Conservation (phyloP, 495 filamentous ascomycete genomes). For the Penicillium fimorum region DNA sequence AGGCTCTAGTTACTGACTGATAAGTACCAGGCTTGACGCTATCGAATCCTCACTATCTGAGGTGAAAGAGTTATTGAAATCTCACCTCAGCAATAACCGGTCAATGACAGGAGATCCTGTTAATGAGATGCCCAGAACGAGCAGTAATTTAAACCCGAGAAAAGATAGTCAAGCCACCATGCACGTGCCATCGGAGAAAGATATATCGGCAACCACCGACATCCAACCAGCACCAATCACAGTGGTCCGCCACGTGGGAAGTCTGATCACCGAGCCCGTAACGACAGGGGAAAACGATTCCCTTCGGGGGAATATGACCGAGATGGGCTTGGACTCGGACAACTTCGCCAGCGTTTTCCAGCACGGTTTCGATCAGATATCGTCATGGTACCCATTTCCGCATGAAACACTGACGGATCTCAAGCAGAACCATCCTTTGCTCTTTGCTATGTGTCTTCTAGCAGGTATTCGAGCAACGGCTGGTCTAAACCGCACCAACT, state of each 20-base stretch:
- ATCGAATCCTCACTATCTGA: constrained; percentile 3
- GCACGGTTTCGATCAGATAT: constrained; percentile 11
- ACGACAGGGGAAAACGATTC: constrained; percentile 7
- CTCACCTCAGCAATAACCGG: background rate
- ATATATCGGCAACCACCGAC: constrained; percentile 1
- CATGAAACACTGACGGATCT: constrained; percentile 7
- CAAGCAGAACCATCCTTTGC: constrained; percentile 7
- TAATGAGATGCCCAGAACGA: background rate
- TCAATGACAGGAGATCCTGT: background rate
- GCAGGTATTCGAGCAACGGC: constrained; percentile 10
- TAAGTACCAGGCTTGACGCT: background rate
- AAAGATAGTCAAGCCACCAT: background rate
- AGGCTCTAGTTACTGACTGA: background rate
- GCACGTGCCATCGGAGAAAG: background rate
- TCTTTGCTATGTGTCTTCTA: constrained; percentile 10
- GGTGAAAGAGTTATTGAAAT: constrained; percentile 8
- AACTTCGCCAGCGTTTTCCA: constrained; percentile 6
- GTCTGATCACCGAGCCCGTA: constrained; percentile 12
- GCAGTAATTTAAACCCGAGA: background rate
- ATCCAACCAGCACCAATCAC: constrained; percentile 11
- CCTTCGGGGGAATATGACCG: constrained; percentile 5
- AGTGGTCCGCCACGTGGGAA: constrained; percentile 10
- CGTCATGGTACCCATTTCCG: constrained; percentile 11
- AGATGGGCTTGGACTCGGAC: constrained; percentile 9
- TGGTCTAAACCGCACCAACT: constrained; percentile 2